Conservation (phyloP, 2,329 filamentous ascomycete genomes). For the Trichoderma hamatum region DNA sequence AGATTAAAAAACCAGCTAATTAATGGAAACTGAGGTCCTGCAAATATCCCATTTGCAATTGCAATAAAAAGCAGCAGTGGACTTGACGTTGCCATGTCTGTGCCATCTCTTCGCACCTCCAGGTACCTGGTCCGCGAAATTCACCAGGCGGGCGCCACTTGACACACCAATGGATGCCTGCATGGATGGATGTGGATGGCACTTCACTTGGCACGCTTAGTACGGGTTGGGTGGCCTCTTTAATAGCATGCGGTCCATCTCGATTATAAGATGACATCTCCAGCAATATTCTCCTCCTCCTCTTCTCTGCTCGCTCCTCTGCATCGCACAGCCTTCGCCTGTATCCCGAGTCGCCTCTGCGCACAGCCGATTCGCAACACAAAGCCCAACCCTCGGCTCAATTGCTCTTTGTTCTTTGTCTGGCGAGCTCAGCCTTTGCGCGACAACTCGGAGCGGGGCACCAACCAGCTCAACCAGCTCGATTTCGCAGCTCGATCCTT, state of each 20-base stretch:
- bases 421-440: neutral
- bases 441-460: slow-evolving; percentile 13
- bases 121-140: no score
- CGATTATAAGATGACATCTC: neutral
- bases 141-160: no score
- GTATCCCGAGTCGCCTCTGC: neutral
- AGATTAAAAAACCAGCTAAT: no score
- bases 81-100: no score
- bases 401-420: neutral
- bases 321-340: neutral
- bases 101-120: no score
- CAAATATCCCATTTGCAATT: no score
- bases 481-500: neutral
- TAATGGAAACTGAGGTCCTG: no score
- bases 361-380: neutral
- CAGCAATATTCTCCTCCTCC: neutral
- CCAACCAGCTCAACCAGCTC: slow-evolving; percentile 10
- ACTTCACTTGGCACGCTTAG: no score
- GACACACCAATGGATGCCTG: no score
- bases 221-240: neutral
- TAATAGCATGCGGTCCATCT: neutral
- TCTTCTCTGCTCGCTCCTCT: neutral
- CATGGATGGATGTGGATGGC: no score
- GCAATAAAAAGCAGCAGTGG: no score
- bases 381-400: neutral